phyloP scores from a whole-genome alignment of 2,329 filamentous ascomycete genomes.

The Paraphoma sp. region DNA sequence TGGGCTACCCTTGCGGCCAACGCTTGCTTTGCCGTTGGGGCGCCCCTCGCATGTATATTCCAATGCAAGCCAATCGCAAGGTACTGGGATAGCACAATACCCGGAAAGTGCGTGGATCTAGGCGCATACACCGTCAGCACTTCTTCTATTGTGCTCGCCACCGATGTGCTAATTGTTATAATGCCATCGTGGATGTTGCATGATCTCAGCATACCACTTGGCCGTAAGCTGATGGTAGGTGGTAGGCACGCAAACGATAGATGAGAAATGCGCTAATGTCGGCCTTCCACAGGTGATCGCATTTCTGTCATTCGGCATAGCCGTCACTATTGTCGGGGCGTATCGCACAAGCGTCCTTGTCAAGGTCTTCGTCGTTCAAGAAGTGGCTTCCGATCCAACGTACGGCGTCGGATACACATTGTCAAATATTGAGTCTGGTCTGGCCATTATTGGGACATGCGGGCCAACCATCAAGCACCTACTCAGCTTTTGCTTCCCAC shows the following conservation, averaged over 20 bases:
- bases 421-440: slow-evolving; percentile 25
- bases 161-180: slow-evolving; percentile 21
- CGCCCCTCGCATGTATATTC: slow-evolving; percentile 26
- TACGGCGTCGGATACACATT: slow-evolving; percentile 16
- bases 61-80: slow-evolving; percentile 36
- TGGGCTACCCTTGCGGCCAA: slow-evolving; percentile 21
- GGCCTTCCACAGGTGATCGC: slow-evolving; percentile 4
- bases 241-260: too few species aligned
- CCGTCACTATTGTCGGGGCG: slow-evolving; percentile 20
- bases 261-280: too few species aligned
- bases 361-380: slow-evolving; percentile 11
- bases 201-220: slow-evolving; percentile 23
- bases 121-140: slow-evolving; percentile 18
- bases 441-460: slow-evolving; percentile 23
- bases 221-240: slow-evolving; percentile 17
- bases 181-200: slow-evolving; percentile 31
- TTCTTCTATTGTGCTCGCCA: slow-evolving; percentile 19
- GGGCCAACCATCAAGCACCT: slow-evolving; percentile 27
- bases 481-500: slow-evolving; percentile 20
- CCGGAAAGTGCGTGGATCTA: slow-evolving; percentile 15
- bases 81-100: slow-evolving; percentile 35
- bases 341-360: slow-evolving; percentile 17
- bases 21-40: slow-evolving; percentile 18
- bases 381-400: slow-evolving; percentile 8
- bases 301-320: slow-evolving; percentile 23